Conservation (phyloP, 78 protist species). For the Paulinella micropora region DNA sequence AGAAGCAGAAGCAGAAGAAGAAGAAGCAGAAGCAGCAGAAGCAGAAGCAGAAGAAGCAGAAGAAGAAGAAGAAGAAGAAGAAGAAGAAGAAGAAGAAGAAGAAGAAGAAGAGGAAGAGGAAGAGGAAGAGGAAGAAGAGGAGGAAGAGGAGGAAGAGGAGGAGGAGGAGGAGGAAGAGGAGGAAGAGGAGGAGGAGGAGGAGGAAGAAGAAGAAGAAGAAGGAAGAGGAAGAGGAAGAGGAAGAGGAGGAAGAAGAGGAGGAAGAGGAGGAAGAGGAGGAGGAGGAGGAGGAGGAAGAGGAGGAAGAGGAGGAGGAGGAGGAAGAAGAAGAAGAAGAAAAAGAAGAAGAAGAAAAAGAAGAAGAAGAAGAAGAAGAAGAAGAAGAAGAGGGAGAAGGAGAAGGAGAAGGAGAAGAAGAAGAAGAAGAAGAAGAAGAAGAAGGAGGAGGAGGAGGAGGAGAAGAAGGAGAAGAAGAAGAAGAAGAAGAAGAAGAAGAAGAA, state of each 20-base stretch:
- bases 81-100: background rate
- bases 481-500: too few relatives aligned
- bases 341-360: background rate
- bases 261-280: background rate
- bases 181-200: background rate
- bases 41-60: too few relatives aligned
- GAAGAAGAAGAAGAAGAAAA: background rate
- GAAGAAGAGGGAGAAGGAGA: background rate
- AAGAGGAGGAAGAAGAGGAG: background rate
- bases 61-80: background rate
- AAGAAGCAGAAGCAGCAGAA: too few relatives aligned
- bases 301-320: background rate
- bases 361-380: background rate
- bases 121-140: background rate
- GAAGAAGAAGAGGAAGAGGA: background rate
- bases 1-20: too few relatives aligned
- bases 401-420: background rate
- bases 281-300: background rate
- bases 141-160: background rate
- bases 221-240: background rate
- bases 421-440: background rate
- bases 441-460: background rate
- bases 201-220: background rate
- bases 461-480: background rate
- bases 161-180: background rate